These are phyloP conservation scores for Calycina herbarum DNA, from an alignment of 2,329 filamentous ascomycete species.

Conservation along the genomic window DNA sequence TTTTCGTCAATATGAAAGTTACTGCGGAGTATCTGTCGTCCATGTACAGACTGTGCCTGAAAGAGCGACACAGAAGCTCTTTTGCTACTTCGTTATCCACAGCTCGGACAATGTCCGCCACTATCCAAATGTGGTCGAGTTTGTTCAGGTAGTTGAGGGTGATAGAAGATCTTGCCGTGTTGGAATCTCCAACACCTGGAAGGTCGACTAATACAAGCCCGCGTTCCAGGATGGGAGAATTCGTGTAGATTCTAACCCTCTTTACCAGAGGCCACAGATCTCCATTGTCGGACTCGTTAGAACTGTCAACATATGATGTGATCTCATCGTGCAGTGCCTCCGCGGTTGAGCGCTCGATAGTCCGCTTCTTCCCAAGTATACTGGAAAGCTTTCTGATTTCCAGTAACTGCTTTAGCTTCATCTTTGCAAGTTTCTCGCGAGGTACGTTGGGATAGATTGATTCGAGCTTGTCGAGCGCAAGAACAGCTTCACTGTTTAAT, in stretches of 20 bases:
- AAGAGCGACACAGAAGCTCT: background rate
- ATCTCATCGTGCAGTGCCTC: slow-evolving; percentile 14
- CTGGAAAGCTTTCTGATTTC: slow-evolving; percentile 39
- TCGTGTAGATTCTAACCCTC: slow-evolving; percentile 45
- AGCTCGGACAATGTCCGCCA: slow-evolving; percentile 48
- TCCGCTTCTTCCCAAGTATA: slow-evolving; percentile 6
- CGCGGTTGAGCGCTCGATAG: slow-evolving; percentile 2
- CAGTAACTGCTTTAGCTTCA: slow-evolving; percentile 40
- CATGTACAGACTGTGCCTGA: background rate
- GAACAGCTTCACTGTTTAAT: slow-evolving; percentile 24
- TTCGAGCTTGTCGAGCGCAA: slow-evolving; percentile 46
- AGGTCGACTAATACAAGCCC: slow-evolving; percentile 54
- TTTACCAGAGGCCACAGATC: slow-evolving; percentile 42
- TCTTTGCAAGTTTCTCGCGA: slow-evolving; percentile 32
- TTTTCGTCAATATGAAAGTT: slow-evolving; percentile 8
- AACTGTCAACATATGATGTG: slow-evolving; percentile 21
- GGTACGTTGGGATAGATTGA: background rate
- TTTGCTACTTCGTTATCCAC: slow-evolving; percentile 47
- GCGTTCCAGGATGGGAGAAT: slow-evolving; percentile 46
- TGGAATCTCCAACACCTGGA: slow-evolving; percentile 52
- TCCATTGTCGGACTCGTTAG: slow-evolving; percentile 36
- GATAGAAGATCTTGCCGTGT: slow-evolving; percentile 46
- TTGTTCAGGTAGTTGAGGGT: slow-evolving; percentile 47
- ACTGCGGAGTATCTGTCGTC: background rate
- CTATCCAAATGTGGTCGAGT: slow-evolving; percentile 47